Base-by-base conservation (phyloP, 805 yeast genomes). In the Candida peoriensis region DNA sequence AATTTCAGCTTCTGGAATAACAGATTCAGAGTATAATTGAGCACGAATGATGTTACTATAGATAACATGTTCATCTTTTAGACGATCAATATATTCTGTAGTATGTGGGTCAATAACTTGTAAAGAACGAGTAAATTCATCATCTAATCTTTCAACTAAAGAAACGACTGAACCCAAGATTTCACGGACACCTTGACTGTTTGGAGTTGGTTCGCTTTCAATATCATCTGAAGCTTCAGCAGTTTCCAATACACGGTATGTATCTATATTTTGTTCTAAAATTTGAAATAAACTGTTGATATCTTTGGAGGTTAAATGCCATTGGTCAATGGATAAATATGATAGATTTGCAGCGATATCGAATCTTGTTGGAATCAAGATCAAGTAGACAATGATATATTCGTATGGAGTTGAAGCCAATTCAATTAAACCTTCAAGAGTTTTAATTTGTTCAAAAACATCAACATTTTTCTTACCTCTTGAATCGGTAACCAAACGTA, bases 401-500 rank as follows among this genome's bases (percentile, higher is more conserved):
- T 93, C 95, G 61, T 84, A 93, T 20, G 86, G 73, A 18, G 68
- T 54, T 9, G 74, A 66, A 37, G 80, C 69, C 9, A 63, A 51
- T 15, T 52, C 48, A 32, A 72, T 48, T 43, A 85, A 66, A 30
- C 67, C 69, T 63, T 84, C 95, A 54, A 93, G 69, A 29, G 72
- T 67, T 37, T 66, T 64, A 45, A 88, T 76, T 61, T 90, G 95
- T 60, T 85, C 95, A 43, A 57, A 60, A 44, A 80, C 76, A 60
- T 90, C 96, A 43, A 87, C 82, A 59, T 86, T 88, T 70, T 86
- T 90, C 71, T 89, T 89, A 69, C 98, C 98, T 66, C 98, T 81
- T 32, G 88, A 72, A 61, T 93, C 97, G 41, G 83, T 66, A 38
- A 93, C 78, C 36, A 76, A 61, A 57, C 81, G 74, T 57, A 93